These are phyloP conservation scores for Flaveria robusta DNA, from an alignment of 129 eudicot species.

Conservation along the genomic window DNA sequence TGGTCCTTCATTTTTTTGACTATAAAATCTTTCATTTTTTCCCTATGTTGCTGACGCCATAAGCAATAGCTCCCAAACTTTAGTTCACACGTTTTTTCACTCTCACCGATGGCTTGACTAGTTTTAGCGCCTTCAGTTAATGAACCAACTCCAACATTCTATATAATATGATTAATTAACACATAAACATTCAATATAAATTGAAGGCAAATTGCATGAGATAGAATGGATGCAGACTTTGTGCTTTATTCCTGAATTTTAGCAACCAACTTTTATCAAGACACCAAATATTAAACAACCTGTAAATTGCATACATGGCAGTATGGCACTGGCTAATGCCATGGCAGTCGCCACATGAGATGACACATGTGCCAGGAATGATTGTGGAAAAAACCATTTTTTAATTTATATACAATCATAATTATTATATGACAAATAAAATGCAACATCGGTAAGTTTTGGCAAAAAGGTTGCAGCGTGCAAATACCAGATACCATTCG, in stretches of 20 bases:
- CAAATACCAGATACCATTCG: not conserved
- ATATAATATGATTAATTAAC: constrained; percentile 2
- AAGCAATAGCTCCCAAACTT: constrained; percentile 94
- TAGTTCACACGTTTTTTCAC: constrained; percentile 58
- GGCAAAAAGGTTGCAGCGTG: not conserved
- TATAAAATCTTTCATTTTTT: constrained; percentile 57
- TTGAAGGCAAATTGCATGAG: not conserved
- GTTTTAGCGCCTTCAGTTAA: constrained; percentile 32
- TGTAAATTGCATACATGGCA: not conserved
- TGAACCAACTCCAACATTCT: constrained; percentile 31
- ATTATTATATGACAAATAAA: not conserved
- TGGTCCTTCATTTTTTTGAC: constrained; percentile 92
- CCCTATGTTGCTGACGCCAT: constrained; percentile 80
- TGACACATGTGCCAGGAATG: not conserved
- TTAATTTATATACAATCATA: not conserved
- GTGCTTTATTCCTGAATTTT: not conserved
- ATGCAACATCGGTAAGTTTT: not conserved
- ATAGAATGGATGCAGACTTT: not conserved
- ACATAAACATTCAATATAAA: not conserved
- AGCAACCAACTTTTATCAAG: constrained; percentile 4
- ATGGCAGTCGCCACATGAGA: not conserved
- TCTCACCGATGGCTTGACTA: constrained; percentile 42
- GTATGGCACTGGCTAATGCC: not conserved
- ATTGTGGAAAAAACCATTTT: not conserved
- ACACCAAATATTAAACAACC: not conserved